Evolutionary conservation across 495 filamentous ascomycete genomes (phyloP), one percentile per base, ranked within the genome.

Genomic region (Gamarada debralockiae): DNA sequence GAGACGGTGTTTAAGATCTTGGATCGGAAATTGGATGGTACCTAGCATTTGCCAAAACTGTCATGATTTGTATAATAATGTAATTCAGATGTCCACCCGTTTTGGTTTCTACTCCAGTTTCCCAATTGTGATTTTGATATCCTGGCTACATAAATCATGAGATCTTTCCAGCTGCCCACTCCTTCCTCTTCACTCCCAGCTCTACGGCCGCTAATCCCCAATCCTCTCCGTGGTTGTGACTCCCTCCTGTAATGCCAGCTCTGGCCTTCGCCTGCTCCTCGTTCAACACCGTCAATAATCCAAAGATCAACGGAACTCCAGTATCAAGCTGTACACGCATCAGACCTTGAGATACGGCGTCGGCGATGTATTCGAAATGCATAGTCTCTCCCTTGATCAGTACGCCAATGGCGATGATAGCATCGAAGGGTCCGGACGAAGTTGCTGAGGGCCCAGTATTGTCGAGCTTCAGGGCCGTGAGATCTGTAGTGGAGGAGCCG

Each of bases 311-410:
- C 18, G 93, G 93, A 24, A 92, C 78, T 14, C 88, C 89, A 13
- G 82, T 80, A 66, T 97, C 92, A 23, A 97, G 71, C 59, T 93
- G 90, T 48, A 98, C 84, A 48, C 87, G 85, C 93, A 98, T 98
- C 57, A 98, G 74, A 9, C 90, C 93, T 36, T 93, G 87, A 17
- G 82, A 87, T 18, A 92, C 89, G 33, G 88, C 84, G 55, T 62
- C 60, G 22, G 60, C 60, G 29, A 62, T 62, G 41, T 62, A 96
- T 69, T 98, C 92, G 61, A 97, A 97, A 67, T 98, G 93, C 87
- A 95, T 96, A 15, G 93, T 98, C 65, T 95, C 87, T 58, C 93
- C 93, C 73, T 98, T 98, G 68, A 98, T 96, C 23, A 98, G 79
- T 36, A 95, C 92, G 42, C 93, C 93, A 58, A 98, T 91, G 50